Conservation (phyloP, 108 stramenopile genomes). For the Cylindrotheca fusiformis region DNA sequence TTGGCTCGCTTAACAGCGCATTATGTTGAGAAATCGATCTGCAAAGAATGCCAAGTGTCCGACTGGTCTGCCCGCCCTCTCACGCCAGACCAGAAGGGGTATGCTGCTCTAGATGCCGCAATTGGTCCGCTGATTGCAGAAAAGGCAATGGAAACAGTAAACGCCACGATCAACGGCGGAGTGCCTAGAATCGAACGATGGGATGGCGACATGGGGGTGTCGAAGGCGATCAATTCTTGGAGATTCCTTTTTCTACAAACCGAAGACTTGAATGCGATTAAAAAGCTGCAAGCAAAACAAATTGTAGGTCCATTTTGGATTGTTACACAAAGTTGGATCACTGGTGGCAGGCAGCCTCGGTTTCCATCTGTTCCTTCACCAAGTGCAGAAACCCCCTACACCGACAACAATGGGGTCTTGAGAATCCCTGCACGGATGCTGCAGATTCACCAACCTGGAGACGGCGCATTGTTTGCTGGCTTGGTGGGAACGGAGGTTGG, state of each 20-base stretch:
- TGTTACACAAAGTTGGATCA: constrained; percentile 17
- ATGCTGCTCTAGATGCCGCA: constrained; percentile 51
- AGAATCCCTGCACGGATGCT: background rate
- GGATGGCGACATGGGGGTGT: constrained; percentile 11
- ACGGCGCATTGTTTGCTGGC: background rate
- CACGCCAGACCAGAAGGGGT: constrained; percentile 25
- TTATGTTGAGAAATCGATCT: constrained; percentile 24
- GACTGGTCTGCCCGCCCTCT: constrained; percentile 38
- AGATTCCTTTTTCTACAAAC: constrained; percentile 12
- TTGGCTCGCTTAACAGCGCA: constrained; percentile 24
- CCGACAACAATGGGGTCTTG: background rate
- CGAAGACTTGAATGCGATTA: constrained; percentile 1
- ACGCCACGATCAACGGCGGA: background rate
- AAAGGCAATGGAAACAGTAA: constrained; percentile 8
- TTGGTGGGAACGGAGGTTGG: no score
- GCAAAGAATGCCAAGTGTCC: constrained; percentile 43
- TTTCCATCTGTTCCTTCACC: constrained; percentile 1
- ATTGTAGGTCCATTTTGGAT: constrained; percentile 20
- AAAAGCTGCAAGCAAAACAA: constrained; percentile 19
- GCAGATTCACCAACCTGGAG: background rate
- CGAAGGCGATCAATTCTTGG: constrained; percentile 5
- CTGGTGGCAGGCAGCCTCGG: constrained; percentile 1
- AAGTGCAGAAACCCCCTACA: background rate
- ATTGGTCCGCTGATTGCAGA: constrained; percentile 25
- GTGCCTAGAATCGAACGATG: constrained; percentile 11